Base-by-base conservation (phyloP, 139 green algal species). In the Chlorella vulgaris region DNA sequence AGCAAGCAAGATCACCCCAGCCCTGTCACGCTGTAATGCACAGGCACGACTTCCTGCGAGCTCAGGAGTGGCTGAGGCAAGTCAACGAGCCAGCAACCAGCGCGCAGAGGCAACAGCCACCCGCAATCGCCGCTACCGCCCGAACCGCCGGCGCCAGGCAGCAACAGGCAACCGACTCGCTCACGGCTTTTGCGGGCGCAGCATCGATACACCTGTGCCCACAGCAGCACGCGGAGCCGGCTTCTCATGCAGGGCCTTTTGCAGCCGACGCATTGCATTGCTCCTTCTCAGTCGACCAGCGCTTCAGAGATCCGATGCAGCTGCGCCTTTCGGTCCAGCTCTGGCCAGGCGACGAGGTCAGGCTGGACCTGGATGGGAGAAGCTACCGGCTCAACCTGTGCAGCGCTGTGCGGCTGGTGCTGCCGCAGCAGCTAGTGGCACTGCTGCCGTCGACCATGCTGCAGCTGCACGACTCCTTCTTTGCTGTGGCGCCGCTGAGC, bases 1-100 rank as follows among this genome's bases (percentile, higher is more conserved):
- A 31, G 58, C 58, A 67, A 29, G 18, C 58, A 15, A 10, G 47
- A 24, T 28, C 55, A 65, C 55, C 55, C 28, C 28, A 65, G 18
- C 5, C 21, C 18, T 31, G 18, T 29, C 15, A 31, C 55, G 15
- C 55, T 13, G 39, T n/a, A 28, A 65, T 77, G 47, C 15, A 50
- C 7, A 18, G 50, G 31, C 70, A 66, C 18, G 31, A 29, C 29
- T 77, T 65, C 6, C 31, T 50, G 19, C 28, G 5, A 7, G 70
- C 70, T 8, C 50, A 65, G 29, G 47, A 65, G 29, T 77, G 70
- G 70, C 47, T 76, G n/a, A n/a, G n/a, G n/a, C n/a, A n/a, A n/a
- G n/a, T n/a, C 36, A 7, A 62, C 15, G n/a, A 28, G 42, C 1
- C 40, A 15, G 42, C 5, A 31, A 7, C 31, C 18, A 15, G 6